A percentile compares a stretch with the other conserved stretches of the same genome.
Evolutionary conservation across 2,329 filamentous ascomycete species (phyloP).

Genomic region (Graphium sp.): DNA sequence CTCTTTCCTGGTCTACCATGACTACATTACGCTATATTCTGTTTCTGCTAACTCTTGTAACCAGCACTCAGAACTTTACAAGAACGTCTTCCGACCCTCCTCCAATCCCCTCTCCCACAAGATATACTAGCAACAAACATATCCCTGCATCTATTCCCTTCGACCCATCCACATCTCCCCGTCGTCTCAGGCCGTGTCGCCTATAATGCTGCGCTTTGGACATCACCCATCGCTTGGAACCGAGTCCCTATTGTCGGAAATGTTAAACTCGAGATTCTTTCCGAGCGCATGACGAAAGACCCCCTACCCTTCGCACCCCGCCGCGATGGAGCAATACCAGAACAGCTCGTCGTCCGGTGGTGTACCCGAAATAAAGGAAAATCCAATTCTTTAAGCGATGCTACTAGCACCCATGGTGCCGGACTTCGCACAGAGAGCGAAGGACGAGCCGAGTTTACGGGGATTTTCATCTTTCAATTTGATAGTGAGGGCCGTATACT

Average conservation of each 20-base stretch:
- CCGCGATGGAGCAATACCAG: conserved; percentile 39
- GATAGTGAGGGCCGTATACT: conserved; percentile 70
- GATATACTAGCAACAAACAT: conserved; percentile 64
- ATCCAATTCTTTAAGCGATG: conserved; percentile 1
- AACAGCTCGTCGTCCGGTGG: conserved; percentile 88
- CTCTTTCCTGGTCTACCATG: too few species aligned
- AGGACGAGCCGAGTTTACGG: conserved; percentile 54
- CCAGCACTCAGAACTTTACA: conserved; percentile 48
- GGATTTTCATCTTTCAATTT: conserved; percentile 91
- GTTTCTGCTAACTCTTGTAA: too few species aligned
- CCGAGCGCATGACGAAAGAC: conserved; percentile 67
- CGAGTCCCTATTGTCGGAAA: conserved; percentile 81
- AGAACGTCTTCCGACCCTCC: conserved; percentile 47
- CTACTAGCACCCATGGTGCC: conserved; percentile 6
- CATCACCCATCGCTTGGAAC: conserved; percentile 90
- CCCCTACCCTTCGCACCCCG: conserved; percentile 28
- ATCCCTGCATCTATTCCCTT: conserved; percentile 52
- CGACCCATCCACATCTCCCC: conserved; percentile 75
- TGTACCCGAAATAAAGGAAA: conserved; percentile 22
- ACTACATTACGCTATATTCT: too few species aligned
- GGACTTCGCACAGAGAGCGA: conserved; percentile 11
- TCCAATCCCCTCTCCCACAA: conserved; percentile 51
- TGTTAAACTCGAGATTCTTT: conserved; percentile 72
- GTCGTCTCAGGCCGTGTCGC: conserved; percentile 81
- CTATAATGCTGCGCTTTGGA: conserved; percentile 90